Base-by-base conservation (phyloP, 139 green algal species). In the Coelastrella sp. region DNA sequence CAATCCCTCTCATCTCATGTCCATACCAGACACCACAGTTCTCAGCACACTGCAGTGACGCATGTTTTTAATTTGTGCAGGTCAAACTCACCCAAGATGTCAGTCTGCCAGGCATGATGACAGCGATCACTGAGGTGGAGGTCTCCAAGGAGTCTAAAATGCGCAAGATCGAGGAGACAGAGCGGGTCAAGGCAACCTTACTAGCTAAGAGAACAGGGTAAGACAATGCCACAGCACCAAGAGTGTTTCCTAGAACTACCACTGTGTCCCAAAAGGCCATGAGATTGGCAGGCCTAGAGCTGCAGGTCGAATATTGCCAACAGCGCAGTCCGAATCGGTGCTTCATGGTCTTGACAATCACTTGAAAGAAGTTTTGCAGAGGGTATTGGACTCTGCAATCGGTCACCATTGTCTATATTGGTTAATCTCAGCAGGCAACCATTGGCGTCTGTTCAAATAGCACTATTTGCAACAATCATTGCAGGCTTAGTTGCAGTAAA, bases 161-260 rank as follows among this genome's bases (percentile, higher is more conserved):
- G 83, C 89, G 89, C 10, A 98, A 98, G 90, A 98, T 98, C 17
- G 96, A 98, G 88, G 96, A 96, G 49, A 98, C 95, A 3, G 96
- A 98, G 91, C 82, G 72, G 1, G 94, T 95, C n/a, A 98, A 98
- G 90, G 89, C 89, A 79, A 20, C 68, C 11, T 85, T 98, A 78
- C 94, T 98, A 80, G 92, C 73, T 17, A 27, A 73, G 7, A 68
- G 70, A 6, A 78, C 75, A 7, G 75, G 82, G 68, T 14, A n/a
- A 85, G 89, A 85, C 59, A 24, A 61, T 22, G 73, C 20, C 10
- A 0, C 59, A 74, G 56, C 19, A 24, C n/a, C 22, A 87, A 15
- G 76, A 27, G 89, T 79, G 84, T 49, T 5, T 66, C 22, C 22
- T 15, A 19, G 7, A 27, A 20, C 56, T n/a, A 61, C 17, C 57